Evolutionary conservation across 768 basidiomycete species (phyloP), one percentile per base, ranked within the genome.

Genomic region (Macrolepiota dolichaula): DNA sequence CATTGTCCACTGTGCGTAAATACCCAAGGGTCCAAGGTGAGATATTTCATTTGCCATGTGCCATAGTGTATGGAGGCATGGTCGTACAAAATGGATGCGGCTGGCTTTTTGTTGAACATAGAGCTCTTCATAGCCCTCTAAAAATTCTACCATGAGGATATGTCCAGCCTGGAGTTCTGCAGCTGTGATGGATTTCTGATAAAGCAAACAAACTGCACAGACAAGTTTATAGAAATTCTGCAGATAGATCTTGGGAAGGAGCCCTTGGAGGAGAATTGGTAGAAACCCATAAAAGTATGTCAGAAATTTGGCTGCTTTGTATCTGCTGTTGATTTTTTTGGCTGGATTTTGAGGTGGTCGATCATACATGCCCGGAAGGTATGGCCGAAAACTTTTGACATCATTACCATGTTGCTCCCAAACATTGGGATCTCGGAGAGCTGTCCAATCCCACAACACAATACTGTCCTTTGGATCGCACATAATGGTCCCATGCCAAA

Each of bases 271-370:
- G 15, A 76, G 65, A 11, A 65, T 74, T 9, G 74, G 76, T 10
- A 70, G 72, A 29, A 75, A 70, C 0, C 74, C 72, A 64, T 64
- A 77, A 13, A 78, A 11, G 56, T 76, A 77, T 0, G 65, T 49
- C 2, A 66, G 61, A 37, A 55, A 80, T 56, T 80, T 76, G 29
- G 65, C 67, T 0, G 75, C 75, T 49, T 79, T 78, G 62, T 77
- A 80, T 0, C 77, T 74, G 59, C 73, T 76, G 3, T 61, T 64
- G 6, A 78, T 71, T 40, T 77, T 78, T 57, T 76, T 67, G 0
- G 70, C 71, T 12, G 66, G 69, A 63, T 72, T 72, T 13, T 65
- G 68, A 40, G 72, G 72, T 22, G 70, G 68, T 0, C 66, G 65
- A 36, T 71, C 63, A 63, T 70, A 72, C 66, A 68, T 11, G 62